phyloP scores from a whole-genome alignment of 2,329 filamentous ascomycete species.

The Sphaerulina musiva region DNA sequence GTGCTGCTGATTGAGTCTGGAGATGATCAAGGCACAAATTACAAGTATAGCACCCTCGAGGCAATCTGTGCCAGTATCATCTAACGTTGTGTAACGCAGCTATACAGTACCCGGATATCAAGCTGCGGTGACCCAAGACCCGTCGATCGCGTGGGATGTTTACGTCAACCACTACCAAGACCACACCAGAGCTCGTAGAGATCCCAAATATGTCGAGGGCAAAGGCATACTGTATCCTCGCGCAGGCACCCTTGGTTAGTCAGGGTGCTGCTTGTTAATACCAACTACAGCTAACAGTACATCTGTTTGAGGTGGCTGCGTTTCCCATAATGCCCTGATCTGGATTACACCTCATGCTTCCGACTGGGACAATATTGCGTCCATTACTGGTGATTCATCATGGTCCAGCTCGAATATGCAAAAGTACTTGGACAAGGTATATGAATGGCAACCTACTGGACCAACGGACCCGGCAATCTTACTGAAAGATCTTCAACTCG shows the following conservation, averaged over 20 bases:
- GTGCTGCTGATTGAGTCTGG: constrained; percentile 57
- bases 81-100: neutral
- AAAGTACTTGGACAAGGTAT: constrained; percentile 47
- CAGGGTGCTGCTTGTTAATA: neutral
- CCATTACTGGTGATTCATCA: constrained; percentile 53
- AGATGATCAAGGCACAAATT: constrained; percentile 49
- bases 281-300: neutral
- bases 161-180: constrained; percentile 56
- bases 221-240: constrained; percentile 54
- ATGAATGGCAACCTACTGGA: constrained; percentile 27
- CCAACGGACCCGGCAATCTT: constrained; percentile 24
- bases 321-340: constrained; percentile 54
- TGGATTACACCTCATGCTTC: constrained; percentile 51
- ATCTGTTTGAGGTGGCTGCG: constrained; percentile 18
- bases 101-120: constrained; percentile 49
- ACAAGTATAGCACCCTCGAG: constrained; percentile 30
- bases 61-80: constrained; percentile 16
- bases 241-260: constrained; percentile 46
- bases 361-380: constrained; percentile 54
- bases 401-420: constrained; percentile 55
- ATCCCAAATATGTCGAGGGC: constrained; percentile 49
- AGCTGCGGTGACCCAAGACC: constrained; percentile 9
- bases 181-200: constrained; percentile 46
- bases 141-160: constrained; percentile 18
- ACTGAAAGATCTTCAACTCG: constrained; percentile 16